Percentiles rank a stretch among this genome's conserved stretches.
These are phyloP conservation scores for Xylariaceae sp. DNA, from an alignment of 2,329 filamentous ascomycete genomes.

Conservation along the genomic window DNA sequence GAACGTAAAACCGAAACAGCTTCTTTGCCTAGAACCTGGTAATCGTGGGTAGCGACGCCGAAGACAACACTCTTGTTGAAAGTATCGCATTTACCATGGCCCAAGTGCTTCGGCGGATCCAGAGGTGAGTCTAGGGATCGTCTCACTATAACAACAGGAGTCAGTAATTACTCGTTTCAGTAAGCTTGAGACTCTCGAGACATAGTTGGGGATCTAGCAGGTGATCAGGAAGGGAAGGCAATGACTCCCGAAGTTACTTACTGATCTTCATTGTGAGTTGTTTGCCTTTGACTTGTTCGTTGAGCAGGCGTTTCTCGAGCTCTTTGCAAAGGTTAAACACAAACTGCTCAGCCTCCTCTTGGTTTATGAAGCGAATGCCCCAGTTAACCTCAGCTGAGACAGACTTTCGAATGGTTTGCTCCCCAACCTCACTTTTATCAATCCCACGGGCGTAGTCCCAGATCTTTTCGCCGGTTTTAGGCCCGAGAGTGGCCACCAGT, in stretches of 20 bases:
- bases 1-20: conserved; percentile 78
- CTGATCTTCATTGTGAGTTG: conserved; percentile 93
- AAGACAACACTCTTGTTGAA: conserved; percentile 85
- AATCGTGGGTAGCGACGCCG: conserved; percentile 77
- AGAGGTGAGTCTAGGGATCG: conserved; percentile 80
- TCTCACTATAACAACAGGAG: no score
- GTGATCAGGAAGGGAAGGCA: no score
- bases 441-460: conserved; percentile 89
- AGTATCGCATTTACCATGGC: conserved; percentile 90
- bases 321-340: conserved; percentile 80
- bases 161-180: no score
- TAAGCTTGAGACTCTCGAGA: no score
- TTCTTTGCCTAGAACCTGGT: conserved; percentile 70
- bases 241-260: no score
- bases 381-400: conserved; percentile 97
- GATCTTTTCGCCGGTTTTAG: conserved; percentile 87
- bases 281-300: conserved; percentile 80
- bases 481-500: conserved; percentile 69
- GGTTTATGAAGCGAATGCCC: conserved; percentile 91
- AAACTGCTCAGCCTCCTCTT: conserved; percentile 92
- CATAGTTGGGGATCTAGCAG: no score
- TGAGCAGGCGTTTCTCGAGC: conserved; percentile 72
- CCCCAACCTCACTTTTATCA: conserved; percentile 79
- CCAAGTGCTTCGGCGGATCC: conserved; percentile 88
- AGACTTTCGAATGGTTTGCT: conserved; percentile 82